Percentiles rank a stretch among this genome's conserved stretches.
phyloP scores from a whole-genome alignment of 805 yeast genomes.

The Isabelozyma rhagii region DNA sequence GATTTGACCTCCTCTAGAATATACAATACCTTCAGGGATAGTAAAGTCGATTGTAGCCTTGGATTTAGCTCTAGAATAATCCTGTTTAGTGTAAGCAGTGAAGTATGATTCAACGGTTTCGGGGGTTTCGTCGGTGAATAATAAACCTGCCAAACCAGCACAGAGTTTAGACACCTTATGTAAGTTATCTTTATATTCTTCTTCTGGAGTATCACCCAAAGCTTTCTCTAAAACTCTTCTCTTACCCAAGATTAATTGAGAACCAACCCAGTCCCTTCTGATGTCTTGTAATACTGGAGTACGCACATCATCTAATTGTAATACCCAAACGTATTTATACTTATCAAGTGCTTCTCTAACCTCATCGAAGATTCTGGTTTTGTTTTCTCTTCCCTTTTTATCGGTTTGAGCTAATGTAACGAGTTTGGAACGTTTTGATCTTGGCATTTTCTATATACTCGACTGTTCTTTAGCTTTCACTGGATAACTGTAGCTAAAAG shows the following conservation, averaged over 20 bases:
- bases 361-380: slow-evolving; percentile 87
- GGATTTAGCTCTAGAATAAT: slow-evolving; percentile 87
- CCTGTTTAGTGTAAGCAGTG: slow-evolving; percentile 69
- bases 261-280: slow-evolving; percentile 89
- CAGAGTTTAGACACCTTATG: slow-evolving; percentile 62
- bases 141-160: slow-evolving; percentile 79
- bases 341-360: slow-evolving; percentile 78
- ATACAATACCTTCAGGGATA: slow-evolving; percentile 86
- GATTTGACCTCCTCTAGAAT: slow-evolving; percentile 93
- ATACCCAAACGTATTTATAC: slow-evolving; percentile 77
- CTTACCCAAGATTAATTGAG: slow-evolving; percentile 85
- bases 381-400: slow-evolving; percentile 91
- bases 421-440: slow-evolving; percentile 94
- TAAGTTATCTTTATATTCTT: slow-evolving; percentile 85
- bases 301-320: slow-evolving; percentile 87
- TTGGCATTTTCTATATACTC: slow-evolving; percentile 63
- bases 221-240: slow-evolving; percentile 92
- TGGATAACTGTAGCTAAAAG: background rate
- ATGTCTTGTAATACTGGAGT: slow-evolving; percentile 93
- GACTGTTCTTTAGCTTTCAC: background rate
- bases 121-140: slow-evolving; percentile 86
- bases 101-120: slow-evolving; percentile 91
- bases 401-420: slow-evolving; percentile 95
- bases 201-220: slow-evolving; percentile 80
- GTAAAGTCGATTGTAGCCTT: slow-evolving; percentile 78